These are phyloP conservation scores for Aegilops bicornis DNA, from an alignment of 176 grass and related monocot genomes.

Conservation along the genomic window DNA sequence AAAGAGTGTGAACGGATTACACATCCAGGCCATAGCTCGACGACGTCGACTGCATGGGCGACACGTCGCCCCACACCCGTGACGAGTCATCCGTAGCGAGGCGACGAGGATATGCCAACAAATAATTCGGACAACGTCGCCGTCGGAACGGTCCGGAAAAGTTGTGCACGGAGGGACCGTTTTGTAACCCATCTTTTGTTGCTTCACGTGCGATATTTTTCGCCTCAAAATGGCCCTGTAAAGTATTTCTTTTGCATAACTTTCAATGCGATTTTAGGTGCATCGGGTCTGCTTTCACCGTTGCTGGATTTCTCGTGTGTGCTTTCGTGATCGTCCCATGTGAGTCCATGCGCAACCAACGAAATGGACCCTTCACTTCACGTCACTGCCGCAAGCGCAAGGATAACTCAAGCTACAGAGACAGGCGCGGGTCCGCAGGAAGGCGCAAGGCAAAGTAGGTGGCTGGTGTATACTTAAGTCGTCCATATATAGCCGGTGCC, in stretches of 20 bases:
- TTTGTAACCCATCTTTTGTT: not conserved
- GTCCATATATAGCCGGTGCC: conserved; percentile 25
- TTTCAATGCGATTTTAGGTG: not conserved
- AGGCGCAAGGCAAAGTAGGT: not conserved
- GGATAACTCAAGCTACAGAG: not conserved
- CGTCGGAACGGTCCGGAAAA: not conserved
- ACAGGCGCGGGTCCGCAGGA: not conserved
- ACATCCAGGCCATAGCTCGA: not conserved
- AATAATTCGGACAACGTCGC: not conserved
- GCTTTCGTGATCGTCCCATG: conserved; percentile 6
- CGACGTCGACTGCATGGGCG: conserved; percentile 29
- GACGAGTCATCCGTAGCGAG: not conserved
- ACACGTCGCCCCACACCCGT: not conserved
- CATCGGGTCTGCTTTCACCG: not conserved
- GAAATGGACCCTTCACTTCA: conserved; percentile 21
- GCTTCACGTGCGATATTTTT: no score
- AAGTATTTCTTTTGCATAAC: no score
- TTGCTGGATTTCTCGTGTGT: not conserved
- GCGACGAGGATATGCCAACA: conserved; percentile 12
- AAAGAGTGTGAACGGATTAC: conserved; percentile 9
- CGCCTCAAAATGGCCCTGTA: no score
- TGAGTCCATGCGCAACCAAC: not conserved
- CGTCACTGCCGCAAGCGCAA: not conserved
- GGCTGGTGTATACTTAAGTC: not conserved
- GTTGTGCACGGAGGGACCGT: not conserved